A percentile compares a stretch with the other conserved stretches of the same genome.
These are phyloP conservation scores for Tolypocladium pustulatum DNA, from an alignment of 2,329 filamentous ascomycete genomes.

Conservation along the genomic window DNA sequence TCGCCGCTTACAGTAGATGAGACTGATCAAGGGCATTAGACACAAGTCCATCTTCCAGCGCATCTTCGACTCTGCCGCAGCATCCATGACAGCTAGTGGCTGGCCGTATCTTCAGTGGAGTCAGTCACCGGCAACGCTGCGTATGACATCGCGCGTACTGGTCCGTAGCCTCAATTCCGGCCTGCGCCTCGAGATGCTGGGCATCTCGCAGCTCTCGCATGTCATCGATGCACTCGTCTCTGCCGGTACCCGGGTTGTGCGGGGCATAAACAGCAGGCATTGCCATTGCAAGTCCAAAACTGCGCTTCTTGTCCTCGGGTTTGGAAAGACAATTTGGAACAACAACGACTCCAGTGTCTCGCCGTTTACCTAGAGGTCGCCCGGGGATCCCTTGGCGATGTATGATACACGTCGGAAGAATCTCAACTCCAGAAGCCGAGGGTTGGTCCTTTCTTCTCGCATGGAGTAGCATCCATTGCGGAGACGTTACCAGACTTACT, in stretches of 20 bases:
- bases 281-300: not conserved
- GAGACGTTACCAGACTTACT: not conserved
- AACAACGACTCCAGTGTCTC: not conserved
- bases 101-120: constrained; percentile 30
- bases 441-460: not conserved
- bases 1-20: constrained; percentile 43
- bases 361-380: not conserved
- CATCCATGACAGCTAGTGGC: constrained; percentile 38
- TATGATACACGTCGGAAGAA: not conserved
- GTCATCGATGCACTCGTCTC: not conserved
- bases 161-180: not conserved
- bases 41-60: constrained; percentile 53
- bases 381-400: not conserved
- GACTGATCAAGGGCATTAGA: constrained; percentile 51
- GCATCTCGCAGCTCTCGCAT: not conserved
- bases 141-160: not conserved
- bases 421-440: not conserved
- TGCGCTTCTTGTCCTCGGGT: not conserved
- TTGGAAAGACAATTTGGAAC: not conserved
- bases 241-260: not conserved
- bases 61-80: constrained; percentile 42
- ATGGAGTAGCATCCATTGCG: not conserved
- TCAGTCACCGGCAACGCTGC: not conserved
- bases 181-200: not conserved
- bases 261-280: not conserved